phyloP scores from a whole-genome alignment of 371 early-diverging fungal species.

The Mortierella sp. region DNA sequence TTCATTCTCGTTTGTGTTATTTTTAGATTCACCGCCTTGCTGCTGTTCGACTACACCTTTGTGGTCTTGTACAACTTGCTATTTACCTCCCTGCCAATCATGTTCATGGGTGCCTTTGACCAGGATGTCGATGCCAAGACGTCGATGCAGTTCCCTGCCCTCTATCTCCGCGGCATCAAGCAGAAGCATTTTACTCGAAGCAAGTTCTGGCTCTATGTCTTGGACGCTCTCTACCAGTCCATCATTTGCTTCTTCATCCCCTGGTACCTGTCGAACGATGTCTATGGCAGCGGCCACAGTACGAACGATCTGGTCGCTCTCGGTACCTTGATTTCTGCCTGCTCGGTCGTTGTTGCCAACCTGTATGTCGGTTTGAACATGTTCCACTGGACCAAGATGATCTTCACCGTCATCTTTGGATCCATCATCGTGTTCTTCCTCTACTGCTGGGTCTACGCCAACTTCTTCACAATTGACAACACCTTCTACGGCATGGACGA shows the following conservation, averaged over 20 bases:
- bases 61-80: slow-evolving; percentile 82
- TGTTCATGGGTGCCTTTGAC: slow-evolving; percentile 90
- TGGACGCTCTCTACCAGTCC: slow-evolving; percentile 93
- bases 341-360: slow-evolving; percentile 84
- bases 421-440: slow-evolving; percentile 68
- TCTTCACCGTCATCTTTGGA: slow-evolving; percentile 67
- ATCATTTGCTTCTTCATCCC: slow-evolving; percentile 85
- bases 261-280: slow-evolving; percentile 63
- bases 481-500: slow-evolving; percentile 59
- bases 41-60: slow-evolving; percentile 85
- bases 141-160: slow-evolving; percentile 84
- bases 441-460: slow-evolving; percentile 60
- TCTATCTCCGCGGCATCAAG: slow-evolving; percentile 89
- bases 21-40: slow-evolving; percentile 66
- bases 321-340: slow-evolving; percentile 83
- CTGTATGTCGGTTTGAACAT: slow-evolving; percentile 83
- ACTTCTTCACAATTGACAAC: slow-evolving; percentile 49
- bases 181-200: slow-evolving; percentile 84
- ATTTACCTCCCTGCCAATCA: slow-evolving; percentile 80
- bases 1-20: background rate
- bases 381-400: slow-evolving; percentile 84
- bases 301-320: slow-evolving; percentile 77
- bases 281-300: slow-evolving; percentile 67
- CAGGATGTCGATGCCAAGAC: slow-evolving; percentile 86
- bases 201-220: slow-evolving; percentile 86